These are phyloP conservation scores for Barnettozyma vustinii DNA, from an alignment of 805 yeast species.

Conservation along the genomic window DNA sequence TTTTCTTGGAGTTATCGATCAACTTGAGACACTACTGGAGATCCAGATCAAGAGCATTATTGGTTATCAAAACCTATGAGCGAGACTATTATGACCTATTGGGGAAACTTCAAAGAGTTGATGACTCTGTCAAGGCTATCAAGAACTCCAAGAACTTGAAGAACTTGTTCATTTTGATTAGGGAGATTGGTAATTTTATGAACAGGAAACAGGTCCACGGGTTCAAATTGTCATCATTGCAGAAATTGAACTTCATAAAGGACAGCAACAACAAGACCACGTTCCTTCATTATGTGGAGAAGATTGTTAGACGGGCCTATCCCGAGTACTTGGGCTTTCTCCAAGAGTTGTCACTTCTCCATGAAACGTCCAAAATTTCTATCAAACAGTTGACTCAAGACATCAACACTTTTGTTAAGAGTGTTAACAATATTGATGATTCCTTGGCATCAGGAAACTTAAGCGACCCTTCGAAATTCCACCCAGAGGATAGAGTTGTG, in stretches of 20 bases:
- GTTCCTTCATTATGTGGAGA: slow-evolving; percentile 70
- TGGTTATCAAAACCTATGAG: slow-evolving; percentile 49
- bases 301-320: slow-evolving; percentile 55
- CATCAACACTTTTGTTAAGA: slow-evolving; percentile 46
- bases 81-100: slow-evolving; percentile 62
- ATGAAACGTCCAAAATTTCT: slow-evolving; percentile 52
- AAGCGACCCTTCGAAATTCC: slow-evolving; percentile 56
- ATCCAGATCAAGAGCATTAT: slow-evolving; percentile 60
- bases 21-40: slow-evolving; percentile 70
- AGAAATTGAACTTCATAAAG: slow-evolving; percentile 64
- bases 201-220: slow-evolving; percentile 69
- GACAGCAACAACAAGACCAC: slow-evolving; percentile 62
- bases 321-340: slow-evolving; percentile 59
- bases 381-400: slow-evolving; percentile 59
- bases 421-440: slow-evolving; percentile 44
- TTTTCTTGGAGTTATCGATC: slow-evolving; percentile 61
- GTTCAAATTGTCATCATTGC: slow-evolving; percentile 63
- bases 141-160: slow-evolving; percentile 48
- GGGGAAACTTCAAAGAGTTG: slow-evolving; percentile 49
- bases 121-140: slow-evolving; percentile 52
- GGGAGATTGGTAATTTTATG: slow-evolving; percentile 76
- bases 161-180: slow-evolving; percentile 56
- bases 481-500: slow-evolving; percentile 60
- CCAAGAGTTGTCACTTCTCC: slow-evolving; percentile 50
- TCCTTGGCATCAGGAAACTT: slow-evolving; percentile 59